Evolutionary conservation across 2,329 filamentous ascomycete genomes (phyloP), one percentile per base, ranked within the genome.

Genomic region (Emmonsiellopsis sp.): DNA sequence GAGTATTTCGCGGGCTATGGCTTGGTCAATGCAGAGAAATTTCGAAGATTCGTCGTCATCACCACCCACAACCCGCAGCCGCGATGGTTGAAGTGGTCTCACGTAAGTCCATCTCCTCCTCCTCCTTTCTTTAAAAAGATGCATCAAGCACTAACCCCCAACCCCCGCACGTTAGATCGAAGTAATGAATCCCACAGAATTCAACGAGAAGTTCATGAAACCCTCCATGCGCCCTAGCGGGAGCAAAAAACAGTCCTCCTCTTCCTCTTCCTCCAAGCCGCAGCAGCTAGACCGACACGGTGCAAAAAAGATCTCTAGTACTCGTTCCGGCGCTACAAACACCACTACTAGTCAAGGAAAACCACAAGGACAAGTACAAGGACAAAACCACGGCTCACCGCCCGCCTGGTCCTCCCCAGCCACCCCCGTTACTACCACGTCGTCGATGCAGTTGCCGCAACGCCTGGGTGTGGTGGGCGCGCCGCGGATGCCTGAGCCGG

Each of bases 1-100:
- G 68, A 73, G 51, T 65, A 68, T 33, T 71, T 71, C 45, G 66
- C 69, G 1, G 69, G 68, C 7, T 72, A 68, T 68, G 57, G 60
- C 2, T 52, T 70, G 5, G 52, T 67, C 10, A 62, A 71, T 48
- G 58, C 58, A 3, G 55, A 67, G 13, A 60, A 60, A 6, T 68
- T 67, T 48, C 63, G 68, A 6, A 62, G 61, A 7, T 70, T 70
- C 31, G 21, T 62, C 31, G 61, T 70, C 3, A 44, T 70, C 11
- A 65, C 65, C 4, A 42, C 57, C 7, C 39, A 57, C 6, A 57
- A 58, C 21, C 62, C 61, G 4, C 56, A 61, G 9, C 51, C 51
- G 8, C 58, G 63, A 42, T 70, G 67, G 66, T 57, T 56, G 21
- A 52, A 54, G 34, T 69, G 66, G 65, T 56, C 62, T 36, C 67